phyloP scores from a whole-genome alignment of 495 filamentous ascomycete genomes.

The Pseudomonodictys pantanalensis region DNA sequence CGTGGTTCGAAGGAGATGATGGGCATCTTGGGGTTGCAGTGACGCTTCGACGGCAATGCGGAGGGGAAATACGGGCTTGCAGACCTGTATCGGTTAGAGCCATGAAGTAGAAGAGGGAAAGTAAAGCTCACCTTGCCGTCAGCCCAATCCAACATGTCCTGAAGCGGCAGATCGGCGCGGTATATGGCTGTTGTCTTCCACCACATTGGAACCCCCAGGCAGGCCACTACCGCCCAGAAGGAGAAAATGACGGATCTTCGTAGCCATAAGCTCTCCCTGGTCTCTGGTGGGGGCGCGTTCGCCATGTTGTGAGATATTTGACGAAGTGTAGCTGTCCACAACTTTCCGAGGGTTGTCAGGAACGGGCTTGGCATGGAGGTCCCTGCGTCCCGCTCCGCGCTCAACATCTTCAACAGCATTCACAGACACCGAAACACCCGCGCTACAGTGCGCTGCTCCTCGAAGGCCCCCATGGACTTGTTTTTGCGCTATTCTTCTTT shows the following conservation, averaged over 20 bases:
- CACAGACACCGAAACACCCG: too few relatives aligned
- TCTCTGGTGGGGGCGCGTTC: slow-evolving; percentile 43
- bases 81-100: slow-evolving; percentile 55
- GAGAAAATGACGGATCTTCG: slow-evolving; percentile 75
- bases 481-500: too few relatives aligned
- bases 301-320: neutral
- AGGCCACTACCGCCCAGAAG: slow-evolving; percentile 85
- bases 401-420: too few relatives aligned
- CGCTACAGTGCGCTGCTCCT: too few relatives aligned
- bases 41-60: slow-evolving; percentile 75
- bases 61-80: slow-evolving; percentile 82
- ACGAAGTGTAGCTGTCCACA: neutral
- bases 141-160: slow-evolving; percentile 88
- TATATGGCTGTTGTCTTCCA: slow-evolving; percentile 95
- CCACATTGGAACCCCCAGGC: slow-evolving; percentile 91
- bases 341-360: too few relatives aligned
- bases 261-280: slow-evolving; percentile 60
- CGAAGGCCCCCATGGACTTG: too few relatives aligned
- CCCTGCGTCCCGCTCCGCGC: too few relatives aligned
- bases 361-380: too few relatives aligned
- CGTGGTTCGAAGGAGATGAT: slow-evolving; percentile 74
- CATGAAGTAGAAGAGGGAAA: neutral
- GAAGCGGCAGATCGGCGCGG: slow-evolving; percentile 76
- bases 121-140: slow-evolving; percentile 71
- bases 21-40: slow-evolving; percentile 65